These are phyloP conservation scores for Allium cepa DNA, from an alignment of 106 monocot genomes.

Conservation along the genomic window DNA sequence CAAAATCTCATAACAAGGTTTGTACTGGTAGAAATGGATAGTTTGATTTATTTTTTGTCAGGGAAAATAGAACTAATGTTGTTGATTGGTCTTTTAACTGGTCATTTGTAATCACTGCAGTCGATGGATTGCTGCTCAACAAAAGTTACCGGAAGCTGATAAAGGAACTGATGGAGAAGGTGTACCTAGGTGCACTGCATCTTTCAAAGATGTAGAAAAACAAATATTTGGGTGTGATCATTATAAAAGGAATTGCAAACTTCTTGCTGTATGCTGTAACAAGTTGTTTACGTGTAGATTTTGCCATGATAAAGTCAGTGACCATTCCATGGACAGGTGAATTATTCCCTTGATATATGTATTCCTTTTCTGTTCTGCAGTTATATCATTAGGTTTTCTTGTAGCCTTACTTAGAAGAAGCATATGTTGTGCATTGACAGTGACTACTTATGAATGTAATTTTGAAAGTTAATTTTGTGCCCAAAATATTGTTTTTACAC, in stretches of 20 bases:
- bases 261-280: constrained; percentile 91
- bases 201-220: constrained; percentile 75
- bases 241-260: constrained; percentile 95
- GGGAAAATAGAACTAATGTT: background rate
- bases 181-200: constrained; percentile 64
- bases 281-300: constrained; percentile 93
- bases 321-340: constrained; percentile 98
- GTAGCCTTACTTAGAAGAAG: background rate
- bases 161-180: constrained; percentile 20
- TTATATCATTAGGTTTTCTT: background rate
- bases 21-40: constrained; percentile 1
- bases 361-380: background rate
- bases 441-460: background rate
- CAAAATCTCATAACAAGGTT: constrained; percentile 99
- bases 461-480: background rate
- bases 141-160: constrained; percentile 62
- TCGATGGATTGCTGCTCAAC: constrained; percentile 98
- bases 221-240: constrained; percentile 90
- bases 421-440: too few relatives aligned
- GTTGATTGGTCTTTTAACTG: background rate
- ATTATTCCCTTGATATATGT: background rate
- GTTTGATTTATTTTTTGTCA: constrained; percentile 9
- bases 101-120: constrained; percentile 23
- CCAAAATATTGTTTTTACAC: background rate
- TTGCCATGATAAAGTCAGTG: constrained; percentile 98